phyloP scores from a whole-genome alignment of 345 rosid species.

The Durio zibethinus region DNA sequence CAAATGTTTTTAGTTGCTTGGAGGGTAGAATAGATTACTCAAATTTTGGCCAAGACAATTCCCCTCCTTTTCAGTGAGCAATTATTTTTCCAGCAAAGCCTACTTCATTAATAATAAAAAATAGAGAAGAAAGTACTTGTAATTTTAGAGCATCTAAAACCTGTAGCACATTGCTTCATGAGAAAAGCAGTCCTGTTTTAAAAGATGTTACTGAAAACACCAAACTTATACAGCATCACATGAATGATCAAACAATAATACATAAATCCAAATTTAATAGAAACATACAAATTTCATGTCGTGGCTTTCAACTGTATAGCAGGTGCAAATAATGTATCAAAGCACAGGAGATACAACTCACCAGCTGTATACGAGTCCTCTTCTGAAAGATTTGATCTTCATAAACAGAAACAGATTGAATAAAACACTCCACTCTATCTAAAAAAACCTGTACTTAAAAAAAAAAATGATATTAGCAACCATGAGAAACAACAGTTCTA shows the following conservation, averaged over 20 bases:
- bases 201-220: background rate
- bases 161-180: background rate
- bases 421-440: slow-evolving; percentile 83
- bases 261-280: background rate
- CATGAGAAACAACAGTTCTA: background rate
- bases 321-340: slow-evolving; percentile 2
- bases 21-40: background rate
- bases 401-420: slow-evolving; percentile 73
- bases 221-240: background rate
- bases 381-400: slow-evolving; percentile 98
- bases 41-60: background rate
- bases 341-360: slow-evolving; percentile 15
- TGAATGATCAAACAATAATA: background rate
- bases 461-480: background rate
- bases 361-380: slow-evolving; percentile 91
- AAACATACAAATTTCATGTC: background rate
- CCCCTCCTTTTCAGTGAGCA: background rate
- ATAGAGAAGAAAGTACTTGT: background rate
- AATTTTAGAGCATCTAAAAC: background rate
- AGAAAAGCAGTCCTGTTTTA: background rate
- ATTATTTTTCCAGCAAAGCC: background rate
- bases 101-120: background rate
- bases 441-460: slow-evolving; percentile 53
- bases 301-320: background rate
- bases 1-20: background rate